Evolutionary conservation across 176 grass and related monocot genomes (phyloP), one percentile per base, ranked within the genome.

Genomic region (Phragmites australis): DNA sequence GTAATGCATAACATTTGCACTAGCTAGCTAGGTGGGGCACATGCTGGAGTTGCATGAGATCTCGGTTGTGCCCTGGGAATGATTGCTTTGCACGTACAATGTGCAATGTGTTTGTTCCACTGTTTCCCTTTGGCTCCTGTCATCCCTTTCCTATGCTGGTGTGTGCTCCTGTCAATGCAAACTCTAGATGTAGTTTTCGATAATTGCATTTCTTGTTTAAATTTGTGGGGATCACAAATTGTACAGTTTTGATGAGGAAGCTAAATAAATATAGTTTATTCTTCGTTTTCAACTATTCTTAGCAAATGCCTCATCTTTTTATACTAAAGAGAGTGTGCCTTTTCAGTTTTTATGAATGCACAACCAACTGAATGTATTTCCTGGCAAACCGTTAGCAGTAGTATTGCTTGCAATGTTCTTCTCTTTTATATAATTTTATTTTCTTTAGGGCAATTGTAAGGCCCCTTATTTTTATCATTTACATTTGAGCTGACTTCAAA

Each of bases 51-150:
- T 70, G 64, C 79, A 87, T 71, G 45, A 60, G 61, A 77, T 82
- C 25, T 64, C 62, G 64, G 9, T 52, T 53, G 44, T 57, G 44
- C 53, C 53, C 34, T 70, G 25, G 76, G 53, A 76, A 87, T 50
- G 78, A 82, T 52, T 82, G 85, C 61, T 87, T 76, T 58, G 68
- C 48, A 72, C 45, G 22, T 29, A 70, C 43, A 81, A 32, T 70
- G 72, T 25, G 34, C 23, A 19, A 51, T 61, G 64, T 82, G 30
- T 41, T 73, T 75, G 65, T 57, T 74, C 58, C 19, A 85, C 64
- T 75, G 53, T 60, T 81, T 43, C 21, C 52, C 58, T 55, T 75
- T 77, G 50, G 67, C 62, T 87, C 65, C 56, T 5, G 34, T 71
- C 47, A 14, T 50, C 58, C 27, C 54, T 76, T 65, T 75, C 75